phyloP scores from a whole-genome alignment of 345 rosid genomes.

The Capsella bursapastoris region DNA sequence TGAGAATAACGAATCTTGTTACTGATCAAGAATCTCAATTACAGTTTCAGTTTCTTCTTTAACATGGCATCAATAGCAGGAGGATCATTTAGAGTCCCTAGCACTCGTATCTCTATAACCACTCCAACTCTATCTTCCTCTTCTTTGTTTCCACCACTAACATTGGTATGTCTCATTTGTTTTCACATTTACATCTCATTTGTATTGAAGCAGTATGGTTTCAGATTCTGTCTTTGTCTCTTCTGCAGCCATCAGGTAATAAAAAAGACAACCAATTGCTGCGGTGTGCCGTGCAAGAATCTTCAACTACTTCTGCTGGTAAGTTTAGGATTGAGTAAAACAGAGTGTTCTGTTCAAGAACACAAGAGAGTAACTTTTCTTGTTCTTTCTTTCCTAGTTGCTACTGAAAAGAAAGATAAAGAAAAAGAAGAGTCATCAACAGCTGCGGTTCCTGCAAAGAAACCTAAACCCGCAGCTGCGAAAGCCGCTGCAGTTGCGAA shows the following conservation, averaged over 20 bases:
- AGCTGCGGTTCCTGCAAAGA: conserved; percentile 52
- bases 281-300: conserved; percentile 74
- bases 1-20: conserved; percentile 9
- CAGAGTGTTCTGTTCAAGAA: conserved; percentile 4
- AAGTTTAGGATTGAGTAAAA: not conserved
- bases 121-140: conserved; percentile 45
- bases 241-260: conserved; percentile 50
- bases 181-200: not conserved
- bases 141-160: conserved; percentile 43
- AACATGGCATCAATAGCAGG: conserved; percentile 63
- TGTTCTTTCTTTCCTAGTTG: conserved; percentile 40
- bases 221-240: conserved; percentile 5
- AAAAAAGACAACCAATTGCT: conserved; percentile 45
- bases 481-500: conserved; percentile 63
- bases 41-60: conserved; percentile 6
- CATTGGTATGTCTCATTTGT: conserved; percentile 49
- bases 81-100: conserved; percentile 58
- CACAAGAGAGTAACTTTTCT: conserved; percentile 1
- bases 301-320: conserved; percentile 76
- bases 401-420: conserved; percentile 50
- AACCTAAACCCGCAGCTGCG: conserved; percentile 66
- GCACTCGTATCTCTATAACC: conserved; percentile 54
- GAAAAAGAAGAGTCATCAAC: conserved; percentile 24
- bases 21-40: conserved; percentile 20
- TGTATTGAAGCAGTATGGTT: not conserved